Conservation (phyloP, 768 basidiomycete genomes). For the Sarcodon sp. region DNA sequence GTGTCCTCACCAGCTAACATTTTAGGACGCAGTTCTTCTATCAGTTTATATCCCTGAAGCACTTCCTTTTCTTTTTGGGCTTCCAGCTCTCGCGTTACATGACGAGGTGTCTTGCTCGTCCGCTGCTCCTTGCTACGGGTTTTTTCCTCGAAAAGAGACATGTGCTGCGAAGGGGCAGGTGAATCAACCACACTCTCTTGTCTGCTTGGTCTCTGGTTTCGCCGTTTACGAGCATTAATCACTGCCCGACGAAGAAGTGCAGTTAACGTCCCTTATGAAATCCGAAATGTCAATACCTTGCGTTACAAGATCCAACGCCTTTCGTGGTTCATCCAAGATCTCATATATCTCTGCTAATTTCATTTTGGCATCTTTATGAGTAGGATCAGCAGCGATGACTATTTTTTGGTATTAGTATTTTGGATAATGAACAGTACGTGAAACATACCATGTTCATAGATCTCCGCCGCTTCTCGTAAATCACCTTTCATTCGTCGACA, state of each 20-base stretch:
- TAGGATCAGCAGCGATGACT: conserved; percentile 70
- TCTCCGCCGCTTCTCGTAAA: conserved; percentile 63
- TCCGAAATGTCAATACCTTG: conserved; percentile 39
- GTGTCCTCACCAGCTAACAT: conserved; percentile 37
- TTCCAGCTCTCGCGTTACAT: conserved; percentile 50
- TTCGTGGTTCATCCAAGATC: conserved; percentile 62
- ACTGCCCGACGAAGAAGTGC: conserved; percentile 11
- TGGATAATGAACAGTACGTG: not conserved
- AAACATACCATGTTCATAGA: conserved; percentile 66
- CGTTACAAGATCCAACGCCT: conserved; percentile 74
- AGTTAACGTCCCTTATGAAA: not conserved
- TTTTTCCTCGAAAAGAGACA: conserved; percentile 57
- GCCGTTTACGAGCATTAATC: conserved; percentile 19
- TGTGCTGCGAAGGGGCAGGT: conserved; percentile 14
- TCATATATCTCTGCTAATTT: conserved; percentile 88
- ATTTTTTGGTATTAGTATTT: not conserved
- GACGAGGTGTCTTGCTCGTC: conserved; percentile 30
- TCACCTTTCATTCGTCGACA: conserved; percentile 74
- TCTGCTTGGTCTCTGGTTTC: conserved; percentile 3
- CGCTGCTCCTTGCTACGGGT: conserved; percentile 23
- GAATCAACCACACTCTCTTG: conserved; percentile 7
- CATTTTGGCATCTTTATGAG: conserved; percentile 75
- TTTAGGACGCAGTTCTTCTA: conserved; percentile 50
- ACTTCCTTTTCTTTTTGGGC: conserved; percentile 55
- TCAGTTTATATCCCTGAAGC: conserved; percentile 37